phyloP scores from a whole-genome alignment of 2,329 filamentous ascomycete genomes.

The Pseudogymnoascus sp. region DNA sequence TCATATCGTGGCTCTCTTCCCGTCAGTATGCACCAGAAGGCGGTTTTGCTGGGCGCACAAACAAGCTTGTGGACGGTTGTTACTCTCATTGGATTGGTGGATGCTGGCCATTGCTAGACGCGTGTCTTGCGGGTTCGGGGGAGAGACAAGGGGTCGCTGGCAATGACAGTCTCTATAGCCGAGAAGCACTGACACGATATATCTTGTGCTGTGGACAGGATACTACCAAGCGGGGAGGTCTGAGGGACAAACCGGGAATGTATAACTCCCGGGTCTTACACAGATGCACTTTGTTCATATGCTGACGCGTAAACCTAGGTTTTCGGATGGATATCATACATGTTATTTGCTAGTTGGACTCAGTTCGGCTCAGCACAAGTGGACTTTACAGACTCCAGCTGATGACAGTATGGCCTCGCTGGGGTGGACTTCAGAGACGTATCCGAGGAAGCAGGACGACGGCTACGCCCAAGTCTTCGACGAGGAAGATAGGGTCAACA shows the following conservation, averaged over 20 bases:
- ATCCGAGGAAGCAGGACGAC: constrained; percentile 24
- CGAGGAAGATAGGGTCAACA: constrained; percentile 58
- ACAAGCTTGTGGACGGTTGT: constrained; percentile 96
- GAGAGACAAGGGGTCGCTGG: constrained; percentile 17
- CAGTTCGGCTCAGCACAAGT: constrained; percentile 69
- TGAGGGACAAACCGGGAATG: constrained; percentile 91
- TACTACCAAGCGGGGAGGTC: constrained; percentile 59
- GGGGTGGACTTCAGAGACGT: constrained; percentile 37
- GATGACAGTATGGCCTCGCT: constrained; percentile 27
- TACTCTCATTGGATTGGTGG: constrained; percentile 97
- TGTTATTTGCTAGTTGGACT: constrained; percentile 86
- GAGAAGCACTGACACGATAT: constrained; percentile 79
- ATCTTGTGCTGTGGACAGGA: constrained; percentile 86
- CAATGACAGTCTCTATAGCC: constrained; percentile 59
- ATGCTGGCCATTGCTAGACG: constrained; percentile 88
- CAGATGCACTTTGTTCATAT: constrained; percentile 6
- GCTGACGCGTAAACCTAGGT: constrained; percentile 36
- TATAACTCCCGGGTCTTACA: constrained; percentile 32
- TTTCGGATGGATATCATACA: constrained; percentile 83
- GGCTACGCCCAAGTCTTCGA: constrained; percentile 59
- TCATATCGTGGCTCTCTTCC: constrained; percentile 82
- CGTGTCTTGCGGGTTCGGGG: constrained; percentile 49
- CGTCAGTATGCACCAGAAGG: constrained; percentile 87
- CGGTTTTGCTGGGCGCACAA: constrained; percentile 86
- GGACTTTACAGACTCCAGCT: constrained; percentile 36